A percentile compares a stretch with the other conserved stretches of the same genome.
These are phyloP conservation scores for Clonostachys byssicola DNA, from an alignment of 2,329 filamentous ascomycete genomes.

Conservation along the genomic window DNA sequence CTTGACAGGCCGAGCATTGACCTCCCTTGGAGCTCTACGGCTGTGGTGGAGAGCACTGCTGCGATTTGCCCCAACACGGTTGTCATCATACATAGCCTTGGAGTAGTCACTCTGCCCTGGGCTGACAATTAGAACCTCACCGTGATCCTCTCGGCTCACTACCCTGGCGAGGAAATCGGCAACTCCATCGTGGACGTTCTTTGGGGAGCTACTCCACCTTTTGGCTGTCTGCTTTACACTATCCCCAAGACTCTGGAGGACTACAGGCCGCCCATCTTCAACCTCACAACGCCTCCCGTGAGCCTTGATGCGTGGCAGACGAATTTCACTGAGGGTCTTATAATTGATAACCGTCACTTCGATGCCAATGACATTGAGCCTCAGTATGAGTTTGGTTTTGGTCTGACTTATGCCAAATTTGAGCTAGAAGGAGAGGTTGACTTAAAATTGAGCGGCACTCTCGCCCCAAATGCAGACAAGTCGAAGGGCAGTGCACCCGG, in stretches of 20 bases:
- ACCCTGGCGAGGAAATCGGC: conserved; percentile 58
- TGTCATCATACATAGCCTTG: conserved; percentile 55
- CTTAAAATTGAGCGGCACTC: conserved; percentile 10
- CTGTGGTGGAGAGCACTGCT: conserved; percentile 48
- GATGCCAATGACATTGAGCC: conserved; percentile 55
- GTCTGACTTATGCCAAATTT: conserved; percentile 65
- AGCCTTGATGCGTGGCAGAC: conserved; percentile 33
- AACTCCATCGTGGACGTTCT: conserved; percentile 57
- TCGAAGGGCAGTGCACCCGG: conserved; percentile 32
- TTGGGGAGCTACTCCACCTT: conserved; percentile 54
- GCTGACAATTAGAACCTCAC: conserved; percentile 58
- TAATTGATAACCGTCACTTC: conserved; percentile 65
- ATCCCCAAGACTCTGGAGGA: conserved; percentile 47
- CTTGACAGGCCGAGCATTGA: conserved; percentile 43
- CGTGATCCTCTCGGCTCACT: conserved; percentile 54
- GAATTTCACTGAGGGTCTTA: conserved; percentile 57
- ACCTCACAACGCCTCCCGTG: conserved; percentile 25
- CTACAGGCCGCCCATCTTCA: conserved; percentile 25
- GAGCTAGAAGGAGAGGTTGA: conserved; percentile 25
- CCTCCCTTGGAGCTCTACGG: conserved; percentile 55
- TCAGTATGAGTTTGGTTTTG: conserved; percentile 64
- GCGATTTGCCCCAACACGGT: conserved; percentile 39
- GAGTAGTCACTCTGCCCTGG: conserved; percentile 50
- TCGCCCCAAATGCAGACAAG: conserved; percentile 19
- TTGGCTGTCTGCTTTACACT: conserved; percentile 57